Conservation (phyloP, 768 basidiomycete species). For the Panus rudis region DNA sequence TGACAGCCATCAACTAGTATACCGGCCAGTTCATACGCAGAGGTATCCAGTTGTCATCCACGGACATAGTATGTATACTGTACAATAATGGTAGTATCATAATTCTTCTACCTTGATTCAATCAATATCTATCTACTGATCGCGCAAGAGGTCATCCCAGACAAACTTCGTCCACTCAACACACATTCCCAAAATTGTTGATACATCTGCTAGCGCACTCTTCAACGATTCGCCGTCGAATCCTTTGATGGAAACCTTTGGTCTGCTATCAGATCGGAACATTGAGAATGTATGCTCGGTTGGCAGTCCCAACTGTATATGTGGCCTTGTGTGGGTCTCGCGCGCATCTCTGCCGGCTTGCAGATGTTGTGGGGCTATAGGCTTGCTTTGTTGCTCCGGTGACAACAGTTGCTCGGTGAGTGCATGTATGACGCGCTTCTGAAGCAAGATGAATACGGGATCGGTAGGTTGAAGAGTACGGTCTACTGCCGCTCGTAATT, state of each 20-base stretch:
- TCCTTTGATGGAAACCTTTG: constrained; percentile 41
- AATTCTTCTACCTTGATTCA: no score
- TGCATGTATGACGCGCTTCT: constrained; percentile 46
- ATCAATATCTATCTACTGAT: no score
- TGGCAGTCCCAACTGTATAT: constrained; percentile 9
- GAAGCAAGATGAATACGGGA: constrained; percentile 61
- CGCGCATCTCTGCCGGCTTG: constrained; percentile 15
- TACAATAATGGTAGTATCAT: no score
- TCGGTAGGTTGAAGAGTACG: constrained; percentile 55
- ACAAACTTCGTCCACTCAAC: constrained; percentile 49
- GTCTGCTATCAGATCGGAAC: neutral
- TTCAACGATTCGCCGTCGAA: constrained; percentile 59
- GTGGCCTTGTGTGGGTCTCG: constrained; percentile 5
- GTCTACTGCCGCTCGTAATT: constrained; percentile 53
- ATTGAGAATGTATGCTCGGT: neutral
- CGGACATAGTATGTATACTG: no score
- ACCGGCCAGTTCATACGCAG: no score
- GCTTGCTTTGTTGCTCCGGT: neutral
- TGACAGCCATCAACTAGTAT: no score
- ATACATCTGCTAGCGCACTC: constrained; percentile 34
- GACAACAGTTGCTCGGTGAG: constrained; percentile 23
- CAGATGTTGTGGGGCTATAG: constrained; percentile 10
- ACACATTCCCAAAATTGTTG: constrained; percentile 32
- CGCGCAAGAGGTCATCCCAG: constrained; percentile 51
- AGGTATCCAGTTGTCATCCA: no score